Evolutionary conservation across 2,329 filamentous ascomycete species (phyloP).

Genomic region (Scorias spongiosa): DNA sequence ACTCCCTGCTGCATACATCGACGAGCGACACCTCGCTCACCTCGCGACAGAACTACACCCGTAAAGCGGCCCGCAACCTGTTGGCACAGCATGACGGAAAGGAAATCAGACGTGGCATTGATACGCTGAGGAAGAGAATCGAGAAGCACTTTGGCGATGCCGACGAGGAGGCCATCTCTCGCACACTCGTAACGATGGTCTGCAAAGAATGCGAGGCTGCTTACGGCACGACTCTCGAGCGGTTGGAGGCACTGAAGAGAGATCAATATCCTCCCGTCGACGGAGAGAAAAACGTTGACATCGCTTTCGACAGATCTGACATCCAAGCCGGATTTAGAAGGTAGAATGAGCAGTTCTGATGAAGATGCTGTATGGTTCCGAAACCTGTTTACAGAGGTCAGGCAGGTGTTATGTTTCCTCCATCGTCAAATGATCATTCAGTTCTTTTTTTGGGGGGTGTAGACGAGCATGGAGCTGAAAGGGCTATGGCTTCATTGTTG

Average conservation of each 20-base stretch:
- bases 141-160: constrained; percentile 95
- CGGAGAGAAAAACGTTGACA: constrained; percentile 28
- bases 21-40: constrained; percentile 42
- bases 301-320: constrained; percentile 11
- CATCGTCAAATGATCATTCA: no score
- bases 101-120: constrained; percentile 80
- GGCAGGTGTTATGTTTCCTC: no score
- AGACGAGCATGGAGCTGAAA: no score
- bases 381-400: no score
- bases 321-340: background rate
- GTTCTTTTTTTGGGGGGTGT: no score
- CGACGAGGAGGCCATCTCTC: constrained; percentile 54
- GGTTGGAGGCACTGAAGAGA: constrained; percentile 26
- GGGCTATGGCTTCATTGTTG: no score
- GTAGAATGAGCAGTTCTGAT: background rate
- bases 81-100: constrained; percentile 65
- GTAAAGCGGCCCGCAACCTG: constrained; percentile 72
- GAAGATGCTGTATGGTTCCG: no score
- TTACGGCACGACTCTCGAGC: constrained; percentile 40
- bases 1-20: constrained; percentile 45
- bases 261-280: constrained; percentile 26
- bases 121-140: constrained; percentile 74
- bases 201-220: constrained; percentile 43
- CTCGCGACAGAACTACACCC: constrained; percentile 67
- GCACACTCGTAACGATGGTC: constrained; percentile 43